Evolutionary conservation across 176 grass and related monocot species (phyloP), one percentile per base, ranked within the genome.

Genomic region (Eleusine coracana): DNA sequence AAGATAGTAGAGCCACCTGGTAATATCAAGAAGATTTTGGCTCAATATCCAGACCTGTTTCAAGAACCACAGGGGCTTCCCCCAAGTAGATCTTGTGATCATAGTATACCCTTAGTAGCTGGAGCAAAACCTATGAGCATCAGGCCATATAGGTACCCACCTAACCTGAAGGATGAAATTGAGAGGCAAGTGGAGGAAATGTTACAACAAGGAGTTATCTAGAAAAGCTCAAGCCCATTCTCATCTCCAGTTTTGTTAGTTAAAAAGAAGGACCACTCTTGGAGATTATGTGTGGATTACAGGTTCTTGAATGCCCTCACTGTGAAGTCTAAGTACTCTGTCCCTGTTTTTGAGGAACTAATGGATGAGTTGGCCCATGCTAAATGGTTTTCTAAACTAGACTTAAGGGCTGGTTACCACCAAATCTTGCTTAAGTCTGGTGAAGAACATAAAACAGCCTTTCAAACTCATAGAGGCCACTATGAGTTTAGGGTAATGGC

Each of bases 11-110:
- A 15, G 1, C 51, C 51, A 3, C 55, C 55, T 58, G 20, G 25
- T 25, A 25, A 6, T 4, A 6, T n/a, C n/a, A 4, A 8, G 7
- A 0, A 0, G 0, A 1, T 54, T 1, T n/a, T 58, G 18, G n/a
- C 16, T 21, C 3, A 58, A 5, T 58, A 1, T n/a, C 3, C 52
- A 5, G 2, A 3, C 18, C 3, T 54, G 4, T 58, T 58, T 58
- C 5, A 18, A 1, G 5, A 18, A n/a, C 55, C 55, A 1, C 0
- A 0, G 0, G 51, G 17, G 1, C 4, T 54, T 1, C 55, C 55
- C 0, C 55, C 55, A 1, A 6, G 1, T 1, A 21, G 55, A 7
- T 4, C 55, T 7, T 58, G 17, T 58, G 46, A 58, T 7, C 55
- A 58, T 7, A 0, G 5, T 2, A 58, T 58, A 2, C 55, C 55